Conservation (phyloP, 2,329 filamentous ascomycete genomes). For the Aspergillus tanneri region DNA sequence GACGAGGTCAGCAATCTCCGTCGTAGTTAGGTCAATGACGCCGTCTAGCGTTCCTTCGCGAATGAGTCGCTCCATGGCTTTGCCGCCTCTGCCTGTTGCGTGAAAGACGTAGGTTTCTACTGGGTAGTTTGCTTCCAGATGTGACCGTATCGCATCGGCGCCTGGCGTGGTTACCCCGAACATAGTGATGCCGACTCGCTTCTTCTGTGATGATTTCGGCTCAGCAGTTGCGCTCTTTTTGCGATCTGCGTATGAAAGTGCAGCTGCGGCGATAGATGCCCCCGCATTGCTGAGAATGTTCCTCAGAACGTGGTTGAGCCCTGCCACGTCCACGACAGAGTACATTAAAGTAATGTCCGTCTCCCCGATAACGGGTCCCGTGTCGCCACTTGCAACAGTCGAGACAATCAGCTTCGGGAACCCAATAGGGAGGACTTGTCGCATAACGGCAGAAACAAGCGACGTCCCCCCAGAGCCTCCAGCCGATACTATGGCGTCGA, state of each 20-base stretch:
- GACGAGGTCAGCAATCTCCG: slow-evolving; percentile 64
- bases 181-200: slow-evolving; percentile 64
- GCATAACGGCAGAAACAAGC: slow-evolving; percentile 61
- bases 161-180: slow-evolving; percentile 71
- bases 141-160: slow-evolving; percentile 55
- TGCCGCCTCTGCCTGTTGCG: slow-evolving; percentile 66
- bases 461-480: slow-evolving; percentile 65
- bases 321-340: slow-evolving; percentile 68
- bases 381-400: slow-evolving; percentile 67
- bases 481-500: slow-evolving; percentile 59
- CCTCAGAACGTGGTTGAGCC: slow-evolving; percentile 60
- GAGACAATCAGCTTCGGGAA: slow-evolving; percentile 70
- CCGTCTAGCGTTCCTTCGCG: slow-evolving; percentile 60
- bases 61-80: slow-evolving; percentile 66
- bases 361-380: slow-evolving; percentile 63
- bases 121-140: slow-evolving; percentile 45
- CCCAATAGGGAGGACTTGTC: slow-evolving; percentile 59
- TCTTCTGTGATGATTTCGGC: too few relatives aligned
- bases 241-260: too few relatives aligned
- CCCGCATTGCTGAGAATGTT: slow-evolving; percentile 63
- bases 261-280: slow-evolving; percentile 54
- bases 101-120: slow-evolving; percentile 66
- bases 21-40: slow-evolving; percentile 69
- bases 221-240: too few relatives aligned
- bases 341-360: slow-evolving; percentile 70